A percentile compares a stretch with the other conserved stretches of the same genome.
phyloP scores from a whole-genome alignment of 139 green algal genomes.

The Coelastrella sp. region DNA sequence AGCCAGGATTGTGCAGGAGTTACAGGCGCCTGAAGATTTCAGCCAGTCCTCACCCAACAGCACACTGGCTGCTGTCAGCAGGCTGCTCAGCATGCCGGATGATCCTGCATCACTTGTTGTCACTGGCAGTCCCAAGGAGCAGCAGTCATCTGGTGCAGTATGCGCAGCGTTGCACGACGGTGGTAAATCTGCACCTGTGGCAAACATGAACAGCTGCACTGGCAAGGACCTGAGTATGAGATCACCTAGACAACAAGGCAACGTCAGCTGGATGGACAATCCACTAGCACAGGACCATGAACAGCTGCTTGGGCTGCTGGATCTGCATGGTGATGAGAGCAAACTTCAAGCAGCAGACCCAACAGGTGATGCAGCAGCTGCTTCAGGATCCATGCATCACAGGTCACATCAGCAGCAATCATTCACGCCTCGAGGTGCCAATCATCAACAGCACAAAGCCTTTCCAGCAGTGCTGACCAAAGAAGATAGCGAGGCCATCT shows the following conservation, averaged over 20 bases:
- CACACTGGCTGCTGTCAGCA: background rate
- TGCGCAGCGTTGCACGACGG: background rate
- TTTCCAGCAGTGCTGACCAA: background rate
- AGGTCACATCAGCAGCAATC: background rate
- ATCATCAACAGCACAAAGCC: background rate
- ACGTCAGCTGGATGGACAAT: background rate
- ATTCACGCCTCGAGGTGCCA: background rate
- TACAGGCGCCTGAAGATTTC: too few relatives aligned
- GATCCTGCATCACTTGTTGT: too few relatives aligned
- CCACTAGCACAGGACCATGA: background rate
- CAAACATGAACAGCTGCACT: background rate
- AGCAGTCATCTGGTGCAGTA: too few relatives aligned
- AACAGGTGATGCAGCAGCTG: too few relatives aligned
- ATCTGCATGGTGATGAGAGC: background rate
- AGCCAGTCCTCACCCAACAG: background rate
- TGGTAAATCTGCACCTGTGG: background rate
- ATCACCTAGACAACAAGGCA: background rate
- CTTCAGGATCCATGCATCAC: too few relatives aligned
- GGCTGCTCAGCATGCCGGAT: background rate
- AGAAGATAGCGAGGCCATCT: background rate
- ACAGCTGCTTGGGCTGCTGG: background rate
- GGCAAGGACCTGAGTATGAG: too few relatives aligned
- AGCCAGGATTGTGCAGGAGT: too few relatives aligned
- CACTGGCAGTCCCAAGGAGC: too few relatives aligned
- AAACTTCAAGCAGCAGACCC: background rate